Evolutionary conservation across 176 grass and related monocot species (phyloP).

Genomic region (Chrysopogon serrulatus): DNA sequence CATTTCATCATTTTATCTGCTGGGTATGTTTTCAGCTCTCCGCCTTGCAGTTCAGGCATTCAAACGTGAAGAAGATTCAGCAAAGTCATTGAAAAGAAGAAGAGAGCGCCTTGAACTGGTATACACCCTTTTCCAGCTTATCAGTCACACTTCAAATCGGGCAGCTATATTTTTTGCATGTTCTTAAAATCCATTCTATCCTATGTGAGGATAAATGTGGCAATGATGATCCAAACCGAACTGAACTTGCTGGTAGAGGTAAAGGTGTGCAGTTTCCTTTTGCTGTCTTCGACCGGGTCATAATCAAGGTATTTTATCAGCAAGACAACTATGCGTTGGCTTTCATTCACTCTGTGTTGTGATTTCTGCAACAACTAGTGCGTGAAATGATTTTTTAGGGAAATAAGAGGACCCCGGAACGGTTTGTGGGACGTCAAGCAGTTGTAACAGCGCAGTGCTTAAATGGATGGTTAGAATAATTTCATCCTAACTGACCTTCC

Average conservation of each 20-base stretch:
- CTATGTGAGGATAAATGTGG: constrained; percentile 72
- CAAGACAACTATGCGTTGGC: neutral
- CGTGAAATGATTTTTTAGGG: constrained; percentile 28
- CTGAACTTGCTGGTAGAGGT: constrained; percentile 52
- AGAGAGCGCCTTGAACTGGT: constrained; percentile 63
- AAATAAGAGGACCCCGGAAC: constrained; percentile 79
- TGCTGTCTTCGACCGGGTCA: constrained; percentile 66
- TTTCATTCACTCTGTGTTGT: neutral
- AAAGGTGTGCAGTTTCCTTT: constrained; percentile 86
- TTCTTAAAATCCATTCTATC: constrained; percentile 18
- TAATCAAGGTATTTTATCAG: constrained; percentile 68
- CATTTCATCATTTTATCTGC: neutral
- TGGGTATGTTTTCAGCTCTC: constrained; percentile 52
- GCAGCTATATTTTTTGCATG: neutral
- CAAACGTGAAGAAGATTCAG: constrained; percentile 55
- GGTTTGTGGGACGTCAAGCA: constrained; percentile 69
- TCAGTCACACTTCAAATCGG: neutral
- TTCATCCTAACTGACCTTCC: neutral
- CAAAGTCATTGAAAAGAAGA: constrained; percentile 66
- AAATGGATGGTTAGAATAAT: constrained; percentile 73
- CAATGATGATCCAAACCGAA: constrained; percentile 47
- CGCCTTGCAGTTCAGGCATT: constrained; percentile 84
- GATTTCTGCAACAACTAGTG: neutral
- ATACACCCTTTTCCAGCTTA: neutral
- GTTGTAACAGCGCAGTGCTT: constrained; percentile 83